Conservation (phyloP, 345 rosid genomes). For the Orychophragmus violaceus region DNA sequence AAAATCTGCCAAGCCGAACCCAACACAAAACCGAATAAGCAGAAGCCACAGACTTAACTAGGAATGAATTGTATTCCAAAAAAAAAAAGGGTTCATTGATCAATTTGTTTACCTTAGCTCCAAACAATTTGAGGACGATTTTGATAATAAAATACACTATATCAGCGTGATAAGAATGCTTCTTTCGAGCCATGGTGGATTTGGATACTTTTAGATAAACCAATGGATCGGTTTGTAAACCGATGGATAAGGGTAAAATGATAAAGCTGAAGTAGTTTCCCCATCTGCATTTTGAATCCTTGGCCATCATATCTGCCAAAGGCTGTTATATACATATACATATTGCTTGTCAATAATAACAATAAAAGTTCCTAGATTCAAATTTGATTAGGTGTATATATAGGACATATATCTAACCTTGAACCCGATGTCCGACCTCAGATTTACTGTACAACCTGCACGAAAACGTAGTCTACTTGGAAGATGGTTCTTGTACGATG, state of each 20-base stretch:
- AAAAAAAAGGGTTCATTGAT: background rate
- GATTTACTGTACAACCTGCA: conserved; percentile 40
- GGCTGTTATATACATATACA: conserved; percentile 20
- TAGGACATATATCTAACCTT: conserved; percentile 30
- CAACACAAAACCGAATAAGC: too few relatives aligned
- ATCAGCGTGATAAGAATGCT: conserved; percentile 44
- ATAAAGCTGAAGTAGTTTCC: conserved; percentile 51
- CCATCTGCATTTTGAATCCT: conserved; percentile 41
- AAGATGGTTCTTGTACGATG: conserved; percentile 10
- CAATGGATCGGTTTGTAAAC: conserved; percentile 38
- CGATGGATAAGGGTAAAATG: conserved; percentile 39
- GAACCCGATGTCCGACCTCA: conserved; percentile 47
- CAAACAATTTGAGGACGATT: conserved; percentile 27
- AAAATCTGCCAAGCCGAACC: too few relatives aligned
- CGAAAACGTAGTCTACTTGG: conserved; percentile 38
- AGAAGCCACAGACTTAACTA: too few relatives aligned
- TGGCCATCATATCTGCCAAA: conserved; percentile 49
- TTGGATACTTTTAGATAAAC: conserved; percentile 39
- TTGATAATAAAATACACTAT: background rate
- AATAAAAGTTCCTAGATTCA: background rate
- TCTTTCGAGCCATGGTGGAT: conserved; percentile 44
- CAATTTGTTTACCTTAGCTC: conserved; percentile 32
- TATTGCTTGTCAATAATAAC: background rate
- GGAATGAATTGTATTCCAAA: too few relatives aligned
- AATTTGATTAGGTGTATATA: background rate